phyloP scores from a whole-genome alignment of 148 eudicot genomes.

The Selenicereus undatus region DNA sequence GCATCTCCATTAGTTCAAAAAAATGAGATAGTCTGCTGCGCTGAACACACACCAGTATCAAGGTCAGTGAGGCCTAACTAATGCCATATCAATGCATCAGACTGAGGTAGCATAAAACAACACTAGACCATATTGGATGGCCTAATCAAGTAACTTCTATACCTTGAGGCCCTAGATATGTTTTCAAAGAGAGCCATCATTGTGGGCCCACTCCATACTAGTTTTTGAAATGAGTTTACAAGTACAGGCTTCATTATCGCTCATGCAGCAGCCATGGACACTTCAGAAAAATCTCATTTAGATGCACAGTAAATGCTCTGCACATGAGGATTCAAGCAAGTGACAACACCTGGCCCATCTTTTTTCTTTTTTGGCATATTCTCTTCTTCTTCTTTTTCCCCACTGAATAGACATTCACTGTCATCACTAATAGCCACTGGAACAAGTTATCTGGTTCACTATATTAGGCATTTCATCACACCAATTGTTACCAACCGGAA shows the following conservation, averaged over 20 bases:
- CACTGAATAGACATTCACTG: too few species aligned
- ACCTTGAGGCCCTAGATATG: neutral
- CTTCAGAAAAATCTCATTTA: too few species aligned
- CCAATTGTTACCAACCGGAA: too few species aligned
- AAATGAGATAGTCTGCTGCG: slow-evolving; percentile 82
- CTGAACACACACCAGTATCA: slow-evolving; percentile 39
- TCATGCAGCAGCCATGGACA: too few species aligned
- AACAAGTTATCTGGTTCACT: too few species aligned
- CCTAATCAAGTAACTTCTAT: neutral
- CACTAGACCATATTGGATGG: neutral
- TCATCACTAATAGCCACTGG: too few species aligned
- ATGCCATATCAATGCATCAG: neutral
- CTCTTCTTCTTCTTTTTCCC: too few species aligned
- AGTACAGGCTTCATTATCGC: neutral
- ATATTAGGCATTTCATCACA: too few species aligned
- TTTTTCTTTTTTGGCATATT: too few species aligned
- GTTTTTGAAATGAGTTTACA: neutral
- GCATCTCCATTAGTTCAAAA: slow-evolving; percentile 89
- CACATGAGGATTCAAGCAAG: too few species aligned
- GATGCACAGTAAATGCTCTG: too few species aligned
- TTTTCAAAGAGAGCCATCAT: neutral
- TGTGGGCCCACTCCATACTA: neutral
- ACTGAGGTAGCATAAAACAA: neutral
- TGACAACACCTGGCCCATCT: too few species aligned
- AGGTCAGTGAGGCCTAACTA: slow-evolving; percentile 1